phyloP scores from a whole-genome alignment of 2,329 filamentous ascomycete species.

The Hirsutella minnesotensis region DNA sequence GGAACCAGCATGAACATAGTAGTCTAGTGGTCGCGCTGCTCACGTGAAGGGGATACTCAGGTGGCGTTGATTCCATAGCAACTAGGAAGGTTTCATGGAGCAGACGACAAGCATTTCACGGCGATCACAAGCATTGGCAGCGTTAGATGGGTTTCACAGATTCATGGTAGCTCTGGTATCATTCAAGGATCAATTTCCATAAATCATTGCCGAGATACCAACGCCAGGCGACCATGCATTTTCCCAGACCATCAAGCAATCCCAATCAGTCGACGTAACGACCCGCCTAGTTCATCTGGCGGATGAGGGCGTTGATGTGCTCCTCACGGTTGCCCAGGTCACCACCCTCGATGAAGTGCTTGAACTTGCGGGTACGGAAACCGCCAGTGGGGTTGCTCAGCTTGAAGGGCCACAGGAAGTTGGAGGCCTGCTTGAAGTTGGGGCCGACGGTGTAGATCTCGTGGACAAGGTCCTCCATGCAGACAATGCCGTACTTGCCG shows the following conservation, averaged over 20 bases:
- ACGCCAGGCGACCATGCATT: slow-evolving; percentile 28
- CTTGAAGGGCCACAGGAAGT: slow-evolving; percentile 99
- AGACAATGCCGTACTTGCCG: slow-evolving; percentile 98
- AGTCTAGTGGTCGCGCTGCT: too few species aligned
- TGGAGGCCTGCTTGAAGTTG: slow-evolving; percentile 99
- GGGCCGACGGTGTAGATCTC: slow-evolving; percentile 98
- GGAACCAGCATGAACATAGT: too few species aligned
- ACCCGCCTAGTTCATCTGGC: slow-evolving; percentile 84
- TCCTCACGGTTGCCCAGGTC: slow-evolving; percentile 98
- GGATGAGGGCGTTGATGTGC: slow-evolving; percentile 90
- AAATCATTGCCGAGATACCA: slow-evolving; percentile 25
- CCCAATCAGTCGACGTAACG: slow-evolving; percentile 7
- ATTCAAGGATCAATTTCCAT: slow-evolving; percentile 28
- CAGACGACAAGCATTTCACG: too few species aligned
- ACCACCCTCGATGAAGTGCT: slow-evolving; percentile 97
- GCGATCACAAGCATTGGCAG: background rate
- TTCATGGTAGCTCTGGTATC: slow-evolving; percentile 24
- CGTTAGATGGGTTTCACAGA: slow-evolving; percentile 1
- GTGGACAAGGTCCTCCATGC: slow-evolving; percentile 98
- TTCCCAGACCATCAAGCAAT: slow-evolving; percentile 15
- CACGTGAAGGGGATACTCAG: too few species aligned
- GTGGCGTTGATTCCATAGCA: too few species aligned
- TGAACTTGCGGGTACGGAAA: slow-evolving; percentile 95
- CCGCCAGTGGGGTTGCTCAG: slow-evolving; percentile 95
- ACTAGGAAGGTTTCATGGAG: too few species aligned